Base-by-base conservation (phyloP, 2,329 filamentous ascomycete species). In the Colletotrichum higginsianum region DNA sequence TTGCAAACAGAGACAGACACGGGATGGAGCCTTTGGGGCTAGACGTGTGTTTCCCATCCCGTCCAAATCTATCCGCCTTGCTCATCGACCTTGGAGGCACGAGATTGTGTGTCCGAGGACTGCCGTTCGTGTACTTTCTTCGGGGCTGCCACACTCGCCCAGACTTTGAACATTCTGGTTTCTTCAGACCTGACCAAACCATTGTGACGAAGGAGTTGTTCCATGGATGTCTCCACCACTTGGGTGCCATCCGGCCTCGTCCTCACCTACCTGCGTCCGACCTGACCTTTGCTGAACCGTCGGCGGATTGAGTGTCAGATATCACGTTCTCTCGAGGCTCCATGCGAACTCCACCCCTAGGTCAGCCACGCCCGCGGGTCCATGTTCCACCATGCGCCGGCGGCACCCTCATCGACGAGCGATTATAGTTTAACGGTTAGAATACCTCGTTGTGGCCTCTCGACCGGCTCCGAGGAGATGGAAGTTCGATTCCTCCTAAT, bases 371-470 rank as follows among this genome's bases (percentile, higher is more conserved):
- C 57, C 44, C 23, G n/a, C 23, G 18, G 38, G 35, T 52, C 13
- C 44, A 66, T 70, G 9, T 55, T 30, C 40, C 61, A 61, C 40
- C 44, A 50, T 16, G n/a, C 7, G 42, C 16, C 16, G 12, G n/a
- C 40, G 2, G 2, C 18, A 15, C 5, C 0, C 18, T 26, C 42
- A 56, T 61, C 63, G 15, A 35, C 9, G 56, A 16, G 67, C 67
- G 63, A 61, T 47, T 61, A 30, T 71, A 71, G 56, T 61, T 67
- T 61, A 71, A 56, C 56, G 63, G 50, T 61, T 50, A 61, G 56
- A 71, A 50, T 61, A 71, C 61, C 56, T 56, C 56, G 44, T 67
- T 71, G 67, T 71, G 63, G 30, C 67, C 67, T 71, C 67, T 61
- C 50, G 23, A 61, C 42, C 50, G 49, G 67, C 18, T 67, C 63